Base-by-base conservation (phyloP, 108 stramenopile species). In the Cyclotella cryptica region DNA sequence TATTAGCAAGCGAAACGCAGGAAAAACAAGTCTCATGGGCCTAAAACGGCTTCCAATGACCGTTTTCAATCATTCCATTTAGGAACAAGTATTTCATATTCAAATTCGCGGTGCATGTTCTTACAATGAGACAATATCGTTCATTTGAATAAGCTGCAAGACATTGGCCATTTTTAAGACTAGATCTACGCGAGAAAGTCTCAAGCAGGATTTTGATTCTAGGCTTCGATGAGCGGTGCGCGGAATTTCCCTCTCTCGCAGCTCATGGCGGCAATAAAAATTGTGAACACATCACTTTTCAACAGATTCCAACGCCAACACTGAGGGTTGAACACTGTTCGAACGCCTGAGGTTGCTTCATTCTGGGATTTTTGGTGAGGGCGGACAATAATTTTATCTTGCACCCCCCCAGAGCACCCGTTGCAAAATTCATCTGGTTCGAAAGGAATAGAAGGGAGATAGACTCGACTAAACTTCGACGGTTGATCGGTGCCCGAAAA, bases 401-500 rank as follows among this genome's bases (percentile, higher is more conserved):
- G 15, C 47, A 49, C 47, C n/a, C 47, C n/a, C 35, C 6, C 35
- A 35, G 6, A 6, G 35, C 35, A 35, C 35, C 35, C 35, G 35
- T 35, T 35, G 35, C 35, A 35, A 35, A 35, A 35, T 35, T 35
- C 35, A 35, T 35, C 35, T 5, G 2, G 4, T 35, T 35, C 35
- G 35, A 35, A 35, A 35, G 35, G 35, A 35, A 35, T 35, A 35
- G 35, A 35, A 35, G 6, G 6, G 35, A 35, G 35, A 35, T 35
- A 35, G 35, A 35, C 35, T 35, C 35, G 2, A 35, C 35, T 6
- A 35, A 35, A 35, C 35, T 1, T 49, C 24, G 55, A 21, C 24
- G 24, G 55, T 55, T 55, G 55, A 55, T 24, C 55, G 55, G 55
- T 55, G 55, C 55, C 55, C 11, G 55, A 55, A 55, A 55, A 55